A percentile compares a stretch with the other conserved stretches of the same genome.
Evolutionary conservation across 805 yeast genomes (phyloP).

Genomic region (Wickerhamomyces hampshirensis): DNA sequence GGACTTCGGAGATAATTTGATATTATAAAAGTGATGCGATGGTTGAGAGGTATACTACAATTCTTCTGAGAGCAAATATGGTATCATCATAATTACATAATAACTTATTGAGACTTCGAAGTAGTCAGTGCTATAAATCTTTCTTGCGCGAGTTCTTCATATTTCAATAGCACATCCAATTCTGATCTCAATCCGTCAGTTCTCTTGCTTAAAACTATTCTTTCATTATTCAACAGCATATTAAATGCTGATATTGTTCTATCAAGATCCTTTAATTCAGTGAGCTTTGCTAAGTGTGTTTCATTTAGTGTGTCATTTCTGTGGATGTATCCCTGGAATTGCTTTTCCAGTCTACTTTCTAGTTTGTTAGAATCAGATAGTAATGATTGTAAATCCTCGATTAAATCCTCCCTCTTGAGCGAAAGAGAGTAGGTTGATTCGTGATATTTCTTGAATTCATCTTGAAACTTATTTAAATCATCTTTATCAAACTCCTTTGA

Average conservation of each 20-base stretch:
- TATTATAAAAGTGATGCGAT: no score
- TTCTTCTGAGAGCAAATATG: no score
- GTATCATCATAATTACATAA: no score
- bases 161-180: conserved; percentile 19
- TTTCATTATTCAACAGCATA: conserved; percentile 17
- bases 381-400: conserved; percentile 10
- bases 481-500: conserved; percentile 6
- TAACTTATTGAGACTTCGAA: not conserved
- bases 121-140: conserved; percentile 12
- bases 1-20: no score
- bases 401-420: conserved; percentile 3
- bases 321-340: conserved; percentile 8
- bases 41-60: no score
- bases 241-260: conserved; percentile 20
- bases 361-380: conserved; percentile 14
- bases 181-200: conserved; percentile 16
- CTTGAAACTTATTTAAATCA: conserved; percentile 9
- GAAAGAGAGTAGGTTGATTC: not conserved
- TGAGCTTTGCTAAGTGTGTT: conserved; percentile 5
- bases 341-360: conserved; percentile 11
- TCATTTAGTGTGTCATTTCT: conserved; percentile 13
- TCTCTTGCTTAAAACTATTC: conserved; percentile 8
- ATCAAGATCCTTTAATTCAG: conserved; percentile 19
- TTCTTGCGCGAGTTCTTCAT: conserved; percentile 22
- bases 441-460: conserved; percentile 4